Base-by-base conservation (phyloP, 148 eudicot genomes). In the Hydrangea macrophylla region DNA sequence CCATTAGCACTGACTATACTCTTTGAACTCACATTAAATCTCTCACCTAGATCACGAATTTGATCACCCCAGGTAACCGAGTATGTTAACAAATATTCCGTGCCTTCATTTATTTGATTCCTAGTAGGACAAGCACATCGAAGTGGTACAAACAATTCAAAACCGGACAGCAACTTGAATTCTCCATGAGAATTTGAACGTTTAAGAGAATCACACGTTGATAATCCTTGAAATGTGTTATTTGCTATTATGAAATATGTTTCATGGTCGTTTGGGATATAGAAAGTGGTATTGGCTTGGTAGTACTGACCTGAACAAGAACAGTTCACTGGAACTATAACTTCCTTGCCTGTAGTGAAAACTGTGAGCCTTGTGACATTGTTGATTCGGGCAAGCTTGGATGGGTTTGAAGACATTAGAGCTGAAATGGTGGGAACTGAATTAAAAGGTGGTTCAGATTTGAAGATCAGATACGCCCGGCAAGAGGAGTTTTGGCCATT, bases 61-160 rank as follows among this genome's bases (percentile, higher is more conserved):
- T 32, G 44, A 60, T 88, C 82, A 10, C 79, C 80, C 1, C 68
- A 28, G 36, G 26, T 63, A 30, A 86, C 36, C 0, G 84, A 68
- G 74, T 81, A 91, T 68, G 82, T 88, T 71, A 88, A 39, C 30
- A 91, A 73, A 68, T 77, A 88, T 74, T 65, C 78, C 3, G 79
- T 73, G 35, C 90, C 84, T 0, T 48, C 33, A 2, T 31, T 58
- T 7, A 60, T 54, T 71, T 90, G 93, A 6, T 61, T 62, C 55
- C 25, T 68, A 0, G 88, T 86, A 55, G 97, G 97, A 75, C 97
- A 90, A 12, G 93, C 97, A 69, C 97, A 90, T 26, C 86, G 80
- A 0, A 90, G 68, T 25, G 94, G 97, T 7, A 90, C 62, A 39
- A 58, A 57, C 35, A 77, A 35, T 64, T 30, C 54, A 6, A 63